A percentile compares a stretch with the other conserved stretches of the same genome.
These are phyloP conservation scores for Erodium moschatum DNA, from an alignment of 441 rosid genomes.

Conservation along the genomic window DNA sequence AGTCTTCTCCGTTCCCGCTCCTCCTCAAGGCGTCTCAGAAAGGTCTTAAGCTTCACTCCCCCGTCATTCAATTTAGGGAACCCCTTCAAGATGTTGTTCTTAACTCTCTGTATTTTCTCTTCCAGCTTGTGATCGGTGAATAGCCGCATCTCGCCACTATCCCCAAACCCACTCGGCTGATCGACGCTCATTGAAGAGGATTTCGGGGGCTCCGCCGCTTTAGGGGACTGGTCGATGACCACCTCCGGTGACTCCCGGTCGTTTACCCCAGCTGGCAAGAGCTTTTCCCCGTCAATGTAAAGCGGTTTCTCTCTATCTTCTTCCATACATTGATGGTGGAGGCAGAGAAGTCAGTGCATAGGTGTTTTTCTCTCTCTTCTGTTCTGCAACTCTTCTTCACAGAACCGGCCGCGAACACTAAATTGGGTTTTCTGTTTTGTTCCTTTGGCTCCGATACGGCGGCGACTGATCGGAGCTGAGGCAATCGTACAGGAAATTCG, in stretches of 20 bases:
- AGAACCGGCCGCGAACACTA: background rate
- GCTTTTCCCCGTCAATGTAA: conserved; percentile 35
- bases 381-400: too few relatives aligned
- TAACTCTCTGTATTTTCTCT: conserved; percentile 29
- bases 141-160: conserved; percentile 19
- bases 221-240: conserved; percentile 17
- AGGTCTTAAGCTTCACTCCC: conserved; percentile 37
- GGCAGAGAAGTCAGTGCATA: background rate
- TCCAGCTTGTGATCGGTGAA: conserved; percentile 35
- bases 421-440: background rate
- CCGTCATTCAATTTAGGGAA: conserved; percentile 33
- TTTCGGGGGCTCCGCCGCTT: background rate
- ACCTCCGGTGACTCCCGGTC: conserved; percentile 31
- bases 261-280: conserved; percentile 19
- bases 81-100: background rate
- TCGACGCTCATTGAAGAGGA: conserved; percentile 20
- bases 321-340: conserved; percentile 8
- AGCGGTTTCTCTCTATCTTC: conserved; percentile 23
- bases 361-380: background rate
- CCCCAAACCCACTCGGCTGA: conserved; percentile 24
- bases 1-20: conserved; percentile 45
- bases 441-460: too few relatives aligned
- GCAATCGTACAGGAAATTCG: background rate
- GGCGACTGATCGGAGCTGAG: background rate
- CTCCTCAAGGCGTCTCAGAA: conserved; percentile 30